Conservation (phyloP, 2,329 filamentous ascomycete genomes). For the Diaporthe velutina region DNA sequence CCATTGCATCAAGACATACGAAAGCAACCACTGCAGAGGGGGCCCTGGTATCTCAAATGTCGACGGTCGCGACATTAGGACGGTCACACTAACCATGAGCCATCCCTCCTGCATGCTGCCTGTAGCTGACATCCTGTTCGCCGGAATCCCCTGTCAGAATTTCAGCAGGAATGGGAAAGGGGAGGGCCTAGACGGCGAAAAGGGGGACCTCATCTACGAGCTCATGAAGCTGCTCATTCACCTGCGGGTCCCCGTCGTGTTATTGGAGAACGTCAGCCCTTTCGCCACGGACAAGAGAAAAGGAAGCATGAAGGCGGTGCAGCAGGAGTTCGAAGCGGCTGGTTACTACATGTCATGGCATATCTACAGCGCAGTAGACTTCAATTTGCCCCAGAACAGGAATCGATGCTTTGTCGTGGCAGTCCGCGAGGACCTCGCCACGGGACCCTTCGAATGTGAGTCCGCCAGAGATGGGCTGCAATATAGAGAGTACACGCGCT, state of each 20-base stretch:
- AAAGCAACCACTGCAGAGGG: conserved; percentile 1
- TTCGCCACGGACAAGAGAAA: neutral
- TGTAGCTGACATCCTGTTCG: neutral
- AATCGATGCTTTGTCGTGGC: neutral
- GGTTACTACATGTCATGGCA: neutral
- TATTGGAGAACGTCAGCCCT: neutral
- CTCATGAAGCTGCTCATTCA: neutral
- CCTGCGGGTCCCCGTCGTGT: neutral
- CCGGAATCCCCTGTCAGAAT: neutral
- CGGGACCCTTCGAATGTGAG: neutral
- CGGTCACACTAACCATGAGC: neutral
- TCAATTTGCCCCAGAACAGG: conserved; percentile 5
- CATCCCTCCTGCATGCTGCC: neutral
- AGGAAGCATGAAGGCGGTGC: neutral
- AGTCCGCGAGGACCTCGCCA: conserved; percentile 2
- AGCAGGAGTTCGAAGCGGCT: neutral
- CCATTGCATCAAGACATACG: neutral
- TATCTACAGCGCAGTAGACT: neutral
- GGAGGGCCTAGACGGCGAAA: neutral
- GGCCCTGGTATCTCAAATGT: neutral
- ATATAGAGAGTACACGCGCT: neutral
- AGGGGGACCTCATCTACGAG: neutral
- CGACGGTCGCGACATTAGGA: neutral
- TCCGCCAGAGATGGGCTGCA: neutral
- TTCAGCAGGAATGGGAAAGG: neutral